Evolutionary conservation across 164 flowering plant genomes (phyloP).

Genomic region (Nelumbo lutea): DNA sequence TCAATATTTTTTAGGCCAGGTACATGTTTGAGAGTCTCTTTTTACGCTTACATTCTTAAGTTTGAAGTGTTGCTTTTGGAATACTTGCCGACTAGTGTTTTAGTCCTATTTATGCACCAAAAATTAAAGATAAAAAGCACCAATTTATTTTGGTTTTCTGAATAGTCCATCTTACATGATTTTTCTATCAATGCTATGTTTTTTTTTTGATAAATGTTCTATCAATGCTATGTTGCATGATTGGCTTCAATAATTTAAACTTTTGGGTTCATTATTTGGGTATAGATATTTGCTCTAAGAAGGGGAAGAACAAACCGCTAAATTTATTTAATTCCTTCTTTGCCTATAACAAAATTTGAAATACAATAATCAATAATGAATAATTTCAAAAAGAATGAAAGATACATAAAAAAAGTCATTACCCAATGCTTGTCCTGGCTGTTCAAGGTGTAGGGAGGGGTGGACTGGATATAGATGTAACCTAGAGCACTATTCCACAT

Average conservation of each 20-base stretch:
- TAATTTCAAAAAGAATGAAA: neutral
- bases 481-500: too few species aligned
- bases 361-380: neutral
- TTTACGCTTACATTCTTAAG: neutral
- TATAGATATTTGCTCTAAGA: neutral
- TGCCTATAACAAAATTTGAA: neutral
- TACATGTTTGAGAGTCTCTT: constrained; percentile 4
- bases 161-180: too few species aligned
- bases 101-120: neutral
- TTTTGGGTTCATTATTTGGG: neutral
- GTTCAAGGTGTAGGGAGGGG: too few species aligned
- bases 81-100: neutral
- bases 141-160: too few species aligned
- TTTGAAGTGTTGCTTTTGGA: neutral
- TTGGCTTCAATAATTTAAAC: neutral
- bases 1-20: constrained; percentile 37
- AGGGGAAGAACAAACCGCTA: neutral
- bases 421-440: too few species aligned
- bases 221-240: neutral
- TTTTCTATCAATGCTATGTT: too few species aligned
- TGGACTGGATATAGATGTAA: too few species aligned
- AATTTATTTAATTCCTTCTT: neutral
- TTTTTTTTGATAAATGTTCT: too few species aligned
- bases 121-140: too few species aligned
- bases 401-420: too few species aligned